phyloP scores from a whole-genome alignment of 306 rosid species.

The Casuarina glauca region DNA sequence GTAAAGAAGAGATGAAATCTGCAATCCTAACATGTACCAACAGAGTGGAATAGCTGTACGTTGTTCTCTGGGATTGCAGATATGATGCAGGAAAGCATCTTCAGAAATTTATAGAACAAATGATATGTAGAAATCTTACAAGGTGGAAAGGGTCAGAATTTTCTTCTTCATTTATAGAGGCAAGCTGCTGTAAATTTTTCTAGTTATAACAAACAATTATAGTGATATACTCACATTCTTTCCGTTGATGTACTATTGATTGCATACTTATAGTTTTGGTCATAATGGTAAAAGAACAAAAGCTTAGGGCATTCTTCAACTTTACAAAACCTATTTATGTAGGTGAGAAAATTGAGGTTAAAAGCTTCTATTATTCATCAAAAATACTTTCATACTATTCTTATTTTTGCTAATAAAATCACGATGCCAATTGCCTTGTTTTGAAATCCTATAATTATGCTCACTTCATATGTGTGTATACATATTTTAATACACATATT shows the following conservation, averaged over 20 bases:
- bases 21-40: slow-evolving; percentile 63
- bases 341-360: no score
- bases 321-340: no score
- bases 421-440: no score
- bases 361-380: no score
- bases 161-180: slow-evolving; percentile 10
- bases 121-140: not conserved
- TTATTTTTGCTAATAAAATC: no score
- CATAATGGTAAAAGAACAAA: no score
- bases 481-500: no score
- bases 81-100: not conserved
- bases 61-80: slow-evolving; percentile 20
- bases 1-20: slow-evolving; percentile 73
- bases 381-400: no score
- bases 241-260: not conserved
- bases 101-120: not conserved
- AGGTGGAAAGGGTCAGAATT: slow-evolving; percentile 1
- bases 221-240: not conserved
- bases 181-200: slow-evolving; percentile 24
- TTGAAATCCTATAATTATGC: no score
- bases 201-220: not conserved
- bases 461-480: no score
- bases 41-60: slow-evolving; percentile 57
- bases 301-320: no score
- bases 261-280: not conserved